Percentiles rank a stretch among this genome's conserved stretches.
These are phyloP conservation scores for Stentor coeruleus DNA, from an alignment of 73 alveolate genomes.

Conservation along the genomic window DNA sequence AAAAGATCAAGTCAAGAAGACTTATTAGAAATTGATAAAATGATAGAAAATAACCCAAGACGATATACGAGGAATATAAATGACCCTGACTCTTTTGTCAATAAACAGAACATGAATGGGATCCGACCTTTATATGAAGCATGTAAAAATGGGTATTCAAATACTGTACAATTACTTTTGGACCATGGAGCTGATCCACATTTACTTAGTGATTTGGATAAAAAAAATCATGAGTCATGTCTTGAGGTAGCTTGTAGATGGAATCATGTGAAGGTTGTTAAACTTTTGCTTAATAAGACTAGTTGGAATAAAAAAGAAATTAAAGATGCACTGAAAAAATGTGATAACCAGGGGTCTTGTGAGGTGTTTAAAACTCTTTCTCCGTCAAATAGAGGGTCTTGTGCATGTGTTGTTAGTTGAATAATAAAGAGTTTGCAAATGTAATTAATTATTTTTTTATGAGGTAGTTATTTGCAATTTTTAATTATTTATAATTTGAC, in stretches of 20 bases:
- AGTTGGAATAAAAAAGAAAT: not conserved
- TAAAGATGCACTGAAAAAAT: not conserved
- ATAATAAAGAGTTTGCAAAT: too few relatives aligned
- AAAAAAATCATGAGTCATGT: not conserved
- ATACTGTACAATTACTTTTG: not conserved
- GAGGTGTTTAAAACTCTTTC: too few relatives aligned
- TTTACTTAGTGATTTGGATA: not conserved
- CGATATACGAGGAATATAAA: not conserved
- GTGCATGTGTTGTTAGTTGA: too few relatives aligned
- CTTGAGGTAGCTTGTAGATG: slow-evolving; percentile 4
- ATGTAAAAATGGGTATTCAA: not conserved
- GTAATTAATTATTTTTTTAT: too few relatives aligned
- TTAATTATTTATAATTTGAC: too few relatives aligned
- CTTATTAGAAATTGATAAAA: not conserved
- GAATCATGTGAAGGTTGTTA: not conserved
- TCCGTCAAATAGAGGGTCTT: too few relatives aligned
- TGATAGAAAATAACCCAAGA: not conserved
- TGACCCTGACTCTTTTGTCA: not conserved
- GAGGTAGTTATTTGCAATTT: too few relatives aligned
- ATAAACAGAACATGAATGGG: not conserved
- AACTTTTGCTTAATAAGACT: not conserved
- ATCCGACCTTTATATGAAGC: not conserved
- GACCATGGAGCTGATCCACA: not conserved
- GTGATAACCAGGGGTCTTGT: not conserved
- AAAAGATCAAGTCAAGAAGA: not conserved